A percentile compares a stretch with the other conserved stretches of the same genome.
Conservation (phyloP, 768 basidiomycete genomes). For the Leccinellum luteum region DNA sequence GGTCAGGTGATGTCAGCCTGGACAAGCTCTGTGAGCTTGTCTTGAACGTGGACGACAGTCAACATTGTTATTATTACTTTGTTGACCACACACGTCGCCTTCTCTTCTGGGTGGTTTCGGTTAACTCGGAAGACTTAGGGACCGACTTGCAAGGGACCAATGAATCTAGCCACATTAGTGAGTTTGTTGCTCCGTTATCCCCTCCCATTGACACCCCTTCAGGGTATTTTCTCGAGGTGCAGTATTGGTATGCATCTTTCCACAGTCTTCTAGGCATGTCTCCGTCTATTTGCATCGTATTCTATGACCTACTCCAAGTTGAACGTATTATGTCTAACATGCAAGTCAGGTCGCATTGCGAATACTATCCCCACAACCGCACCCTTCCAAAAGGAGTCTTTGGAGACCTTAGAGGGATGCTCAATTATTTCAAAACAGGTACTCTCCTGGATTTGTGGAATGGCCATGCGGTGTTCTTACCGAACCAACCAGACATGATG, state of each 20-base stretch:
- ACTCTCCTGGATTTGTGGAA: not conserved
- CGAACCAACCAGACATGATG: constrained; percentile 5
- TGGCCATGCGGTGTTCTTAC: not conserved
- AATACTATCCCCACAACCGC: constrained; percentile 11
- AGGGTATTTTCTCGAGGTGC: constrained; percentile 13
- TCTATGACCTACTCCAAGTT: not conserved
- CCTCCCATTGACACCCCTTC: not conserved
- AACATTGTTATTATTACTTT: constrained; percentile 14
- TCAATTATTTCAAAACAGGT: constrained; percentile 15
- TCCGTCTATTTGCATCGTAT: not conserved
- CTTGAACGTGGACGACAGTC: constrained; percentile 3
- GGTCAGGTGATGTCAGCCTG: not conserved
- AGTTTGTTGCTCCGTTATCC: not conserved
- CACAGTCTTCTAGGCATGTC: not conserved
- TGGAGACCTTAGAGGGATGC: constrained; percentile 14
- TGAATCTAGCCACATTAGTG: constrained; percentile 13
- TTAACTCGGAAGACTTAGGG: not conserved
- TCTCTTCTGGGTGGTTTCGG: constrained; percentile 14
- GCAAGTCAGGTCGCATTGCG: constrained; percentile 14
- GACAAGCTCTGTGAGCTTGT: constrained; percentile 13
- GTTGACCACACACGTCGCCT: constrained; percentile 16
- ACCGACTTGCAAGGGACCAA: constrained; percentile 7
- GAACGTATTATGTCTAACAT: not conserved
- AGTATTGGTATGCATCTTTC: constrained; percentile 12
- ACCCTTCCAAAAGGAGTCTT: constrained; percentile 4